A percentile compares a stretch with the other conserved stretches of the same genome.
Conservation (phyloP, 768 basidiomycete genomes). For the Tylopilus plumbeoviolaceoides region DNA sequence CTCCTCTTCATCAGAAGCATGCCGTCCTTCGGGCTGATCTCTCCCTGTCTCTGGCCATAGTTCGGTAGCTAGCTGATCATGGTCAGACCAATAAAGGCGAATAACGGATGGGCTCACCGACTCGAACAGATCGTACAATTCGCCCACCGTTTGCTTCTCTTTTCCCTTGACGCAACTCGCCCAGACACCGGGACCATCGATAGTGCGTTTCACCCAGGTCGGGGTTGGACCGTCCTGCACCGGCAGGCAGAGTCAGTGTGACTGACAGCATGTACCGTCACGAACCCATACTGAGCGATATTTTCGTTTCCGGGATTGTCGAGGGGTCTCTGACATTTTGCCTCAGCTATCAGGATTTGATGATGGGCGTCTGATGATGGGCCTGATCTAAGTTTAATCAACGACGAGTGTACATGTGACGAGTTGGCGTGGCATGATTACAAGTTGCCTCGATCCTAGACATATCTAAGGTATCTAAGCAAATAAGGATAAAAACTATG, state of each 20-base stretch:
- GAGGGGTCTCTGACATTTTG: slow-evolving; percentile 19
- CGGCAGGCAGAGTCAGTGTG: slow-evolving; percentile 1
- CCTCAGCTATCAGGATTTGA: background rate
- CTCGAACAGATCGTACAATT: slow-evolving; percentile 76
- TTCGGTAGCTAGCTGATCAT: slow-evolving; percentile 58
- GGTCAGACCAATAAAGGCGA: slow-evolving; percentile 7
- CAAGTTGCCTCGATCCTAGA: background rate
- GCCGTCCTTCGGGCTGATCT: slow-evolving; percentile 20
- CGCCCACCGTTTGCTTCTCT: slow-evolving; percentile 72
- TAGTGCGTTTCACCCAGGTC: slow-evolving; percentile 57
- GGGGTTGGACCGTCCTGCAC: slow-evolving; percentile 58
- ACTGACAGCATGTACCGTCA: background rate
- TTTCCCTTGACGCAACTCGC: slow-evolving; percentile 83
- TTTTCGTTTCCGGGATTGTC: slow-evolving; percentile 40
- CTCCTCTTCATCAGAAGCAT: slow-evolving; percentile 34
- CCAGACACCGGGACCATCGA: slow-evolving; percentile 86
- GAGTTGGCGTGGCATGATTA: background rate
- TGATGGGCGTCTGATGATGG: background rate
- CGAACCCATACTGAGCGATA: slow-evolving; percentile 44
- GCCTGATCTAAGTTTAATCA: background rate
- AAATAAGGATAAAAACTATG: slow-evolving; percentile 2
- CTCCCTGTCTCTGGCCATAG: slow-evolving; percentile 55
- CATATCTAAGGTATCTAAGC: slow-evolving; percentile 20
- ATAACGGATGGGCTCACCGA: slow-evolving; percentile 43
- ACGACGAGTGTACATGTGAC: no score